Evolutionary conservation across 2,329 filamentous ascomycete genomes (phyloP).

Genomic region (Hypoxylon sp.): DNA sequence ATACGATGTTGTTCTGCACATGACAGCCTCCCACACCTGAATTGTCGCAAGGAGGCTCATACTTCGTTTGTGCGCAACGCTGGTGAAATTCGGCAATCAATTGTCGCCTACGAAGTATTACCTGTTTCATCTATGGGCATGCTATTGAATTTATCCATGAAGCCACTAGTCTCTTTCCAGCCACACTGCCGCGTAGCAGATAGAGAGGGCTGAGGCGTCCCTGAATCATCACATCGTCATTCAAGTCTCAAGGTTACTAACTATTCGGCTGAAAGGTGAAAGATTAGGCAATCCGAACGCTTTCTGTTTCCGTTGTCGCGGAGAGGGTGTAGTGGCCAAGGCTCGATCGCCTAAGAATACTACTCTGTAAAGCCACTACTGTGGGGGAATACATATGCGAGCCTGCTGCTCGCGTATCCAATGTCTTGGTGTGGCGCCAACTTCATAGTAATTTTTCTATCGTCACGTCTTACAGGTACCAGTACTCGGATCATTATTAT

Average conservation of each 20-base stretch:
- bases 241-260: slow-evolving; percentile 16
- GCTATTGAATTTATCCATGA: slow-evolving; percentile 41
- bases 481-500: slow-evolving; percentile 29
- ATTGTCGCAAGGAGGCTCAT: slow-evolving; percentile 37
- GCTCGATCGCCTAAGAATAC: slow-evolving; percentile 32
- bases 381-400: slow-evolving; percentile 38
- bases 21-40: slow-evolving; percentile 35
- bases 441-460: background rate
- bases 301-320: slow-evolving; percentile 31
- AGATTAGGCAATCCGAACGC: slow-evolving; percentile 39
- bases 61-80: slow-evolving; percentile 35
- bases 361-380: slow-evolving; percentile 25
- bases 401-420: slow-evolving; percentile 27
- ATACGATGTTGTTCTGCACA: slow-evolving; percentile 25
- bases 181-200: slow-evolving; percentile 30
- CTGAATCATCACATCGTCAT: slow-evolving; percentile 23
- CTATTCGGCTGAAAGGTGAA: slow-evolving; percentile 29
- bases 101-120: slow-evolving; percentile 23
- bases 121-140: slow-evolving; percentile 16
- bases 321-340: slow-evolving; percentile 23
- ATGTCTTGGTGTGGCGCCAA: slow-evolving; percentile 29
- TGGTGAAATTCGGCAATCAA: slow-evolving; percentile 27
- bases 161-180: slow-evolving; percentile 37
- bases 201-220: slow-evolving; percentile 25
- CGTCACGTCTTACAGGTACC: slow-evolving; percentile 38